phyloP scores from a whole-genome alignment of 2,329 filamentous ascomycete genomes.

The Elsinoe fawcettii region DNA sequence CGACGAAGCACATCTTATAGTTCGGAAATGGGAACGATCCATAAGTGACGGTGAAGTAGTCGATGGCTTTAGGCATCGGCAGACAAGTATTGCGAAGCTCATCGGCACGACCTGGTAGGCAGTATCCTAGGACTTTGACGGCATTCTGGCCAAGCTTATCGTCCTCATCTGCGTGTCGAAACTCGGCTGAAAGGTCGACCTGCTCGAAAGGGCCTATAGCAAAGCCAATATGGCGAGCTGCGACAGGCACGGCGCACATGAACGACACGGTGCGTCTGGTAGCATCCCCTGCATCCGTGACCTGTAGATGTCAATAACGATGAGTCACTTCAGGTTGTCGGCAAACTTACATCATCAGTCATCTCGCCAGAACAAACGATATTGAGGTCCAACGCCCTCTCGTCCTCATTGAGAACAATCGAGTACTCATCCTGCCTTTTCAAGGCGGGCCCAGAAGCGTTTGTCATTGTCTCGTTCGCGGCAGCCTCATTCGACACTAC shows the following conservation, averaged over 20 bases:
- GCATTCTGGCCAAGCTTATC: constrained; percentile 83
- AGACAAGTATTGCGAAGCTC: constrained; percentile 83
- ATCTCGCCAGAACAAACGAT: constrained; percentile 87
- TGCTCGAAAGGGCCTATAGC: constrained; percentile 92
- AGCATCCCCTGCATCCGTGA: constrained; percentile 65
- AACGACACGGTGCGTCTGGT: constrained; percentile 86
- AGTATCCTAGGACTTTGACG: constrained; percentile 84
- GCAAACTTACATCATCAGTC: constrained; percentile 57
- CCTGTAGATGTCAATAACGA: constrained; percentile 27
- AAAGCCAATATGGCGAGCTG: constrained; percentile 86
- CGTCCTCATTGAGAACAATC: constrained; percentile 57
- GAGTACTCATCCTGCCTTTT: constrained; percentile 31
- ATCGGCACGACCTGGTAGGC: constrained; percentile 70
- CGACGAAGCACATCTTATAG: constrained; percentile 90
- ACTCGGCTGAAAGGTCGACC: constrained; percentile 73
- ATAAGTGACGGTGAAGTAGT: constrained; percentile 81
- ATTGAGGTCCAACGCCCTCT: constrained; percentile 79
- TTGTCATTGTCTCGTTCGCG: constrained; percentile 17
- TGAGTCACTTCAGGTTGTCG: not conserved
- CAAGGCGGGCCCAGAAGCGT: constrained; percentile 24
- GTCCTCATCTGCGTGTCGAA: constrained; percentile 82
- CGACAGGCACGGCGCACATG: constrained; percentile 63
- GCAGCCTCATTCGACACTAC: not conserved
- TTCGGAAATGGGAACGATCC: constrained; percentile 85
- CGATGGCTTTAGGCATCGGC: constrained; percentile 75